Conservation (phyloP, 805 yeast species). For the Hanseniaspora pseudoguilliermondii region DNA sequence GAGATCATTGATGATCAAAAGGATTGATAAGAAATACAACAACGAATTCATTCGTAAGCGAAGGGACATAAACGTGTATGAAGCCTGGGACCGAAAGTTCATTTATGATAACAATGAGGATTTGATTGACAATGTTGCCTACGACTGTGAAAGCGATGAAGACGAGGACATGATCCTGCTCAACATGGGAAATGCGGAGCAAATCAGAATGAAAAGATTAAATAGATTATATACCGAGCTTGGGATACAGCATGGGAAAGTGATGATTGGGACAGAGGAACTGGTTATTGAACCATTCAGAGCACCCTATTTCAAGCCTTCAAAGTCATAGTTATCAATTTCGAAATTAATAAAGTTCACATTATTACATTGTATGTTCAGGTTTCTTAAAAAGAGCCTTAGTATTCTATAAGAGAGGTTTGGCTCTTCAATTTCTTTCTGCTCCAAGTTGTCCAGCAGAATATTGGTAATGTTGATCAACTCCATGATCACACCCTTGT, state of each 20-base stretch:
- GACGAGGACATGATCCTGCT: constrained; percentile 5
- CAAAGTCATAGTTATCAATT: neutral
- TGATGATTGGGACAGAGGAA: neutral
- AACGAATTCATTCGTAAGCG: neutral
- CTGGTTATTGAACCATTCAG: constrained; percentile 6
- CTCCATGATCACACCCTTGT: neutral
- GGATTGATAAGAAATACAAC: neutral
- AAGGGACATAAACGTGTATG: neutral
- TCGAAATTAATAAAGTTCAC: neutral
- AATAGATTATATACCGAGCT: neutral
- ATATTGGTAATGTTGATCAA: neutral
- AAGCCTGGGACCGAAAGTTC: neutral
- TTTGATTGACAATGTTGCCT: neutral
- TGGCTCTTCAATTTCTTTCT: neutral
- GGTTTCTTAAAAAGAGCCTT: neutral
- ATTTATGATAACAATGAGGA: neutral
- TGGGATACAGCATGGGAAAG: neutral
- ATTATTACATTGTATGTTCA: neutral
- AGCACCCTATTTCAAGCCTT: constrained; percentile 2
- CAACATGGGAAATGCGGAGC: neutral
- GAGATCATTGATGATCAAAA: constrained; percentile 1
- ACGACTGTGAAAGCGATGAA: neutral
- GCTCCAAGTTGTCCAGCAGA: neutral
- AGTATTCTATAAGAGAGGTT: neutral
- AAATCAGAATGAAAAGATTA: constrained; percentile 1